Evolutionary conservation across 73 alveolate genomes (phyloP).

Genomic region (Paramecium caudatum): DNA sequence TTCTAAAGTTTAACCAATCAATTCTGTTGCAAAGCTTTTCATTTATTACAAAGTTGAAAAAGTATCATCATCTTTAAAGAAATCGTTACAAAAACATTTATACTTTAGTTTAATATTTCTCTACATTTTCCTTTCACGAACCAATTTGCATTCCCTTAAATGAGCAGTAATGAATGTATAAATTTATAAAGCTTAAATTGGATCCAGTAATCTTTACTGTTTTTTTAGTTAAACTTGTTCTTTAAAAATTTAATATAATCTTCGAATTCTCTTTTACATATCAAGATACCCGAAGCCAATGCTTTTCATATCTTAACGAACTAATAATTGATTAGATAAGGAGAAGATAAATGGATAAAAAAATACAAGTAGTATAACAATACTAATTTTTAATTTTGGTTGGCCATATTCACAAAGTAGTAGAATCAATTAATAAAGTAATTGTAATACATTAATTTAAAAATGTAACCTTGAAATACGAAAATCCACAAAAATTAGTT

Average conservation of each 20-base stretch:
- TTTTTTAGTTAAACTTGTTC: not conserved
- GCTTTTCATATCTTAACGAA: not conserved
- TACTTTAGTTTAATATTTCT: not conserved
- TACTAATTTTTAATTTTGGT: constrained; percentile 8
- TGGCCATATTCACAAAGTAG: not conserved
- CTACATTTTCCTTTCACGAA: constrained; percentile 10
- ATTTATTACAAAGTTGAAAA: not conserved
- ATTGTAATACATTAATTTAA: not conserved
- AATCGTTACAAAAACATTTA: constrained; percentile 53
- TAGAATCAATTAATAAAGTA: not conserved
- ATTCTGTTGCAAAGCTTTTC: not conserved
- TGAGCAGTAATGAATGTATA: constrained; percentile 25
- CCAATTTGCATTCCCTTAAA: constrained; percentile 16
- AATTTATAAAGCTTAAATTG: constrained; percentile 24
- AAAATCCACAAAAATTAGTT: constrained; percentile 19
- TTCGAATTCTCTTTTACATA: not conserved
- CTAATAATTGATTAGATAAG: not conserved
- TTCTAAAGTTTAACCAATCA: constrained; percentile 10
- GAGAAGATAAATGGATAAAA: not conserved
- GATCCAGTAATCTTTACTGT: not conserved
- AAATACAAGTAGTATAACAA: not conserved
- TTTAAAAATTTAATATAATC: constrained; percentile 37
- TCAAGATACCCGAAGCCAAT: too few species aligned
- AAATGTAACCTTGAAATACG: not conserved
- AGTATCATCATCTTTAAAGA: constrained; percentile 17